Conservation (phyloP, 306 rosid species). For the Gillenia trifoliata region DNA sequence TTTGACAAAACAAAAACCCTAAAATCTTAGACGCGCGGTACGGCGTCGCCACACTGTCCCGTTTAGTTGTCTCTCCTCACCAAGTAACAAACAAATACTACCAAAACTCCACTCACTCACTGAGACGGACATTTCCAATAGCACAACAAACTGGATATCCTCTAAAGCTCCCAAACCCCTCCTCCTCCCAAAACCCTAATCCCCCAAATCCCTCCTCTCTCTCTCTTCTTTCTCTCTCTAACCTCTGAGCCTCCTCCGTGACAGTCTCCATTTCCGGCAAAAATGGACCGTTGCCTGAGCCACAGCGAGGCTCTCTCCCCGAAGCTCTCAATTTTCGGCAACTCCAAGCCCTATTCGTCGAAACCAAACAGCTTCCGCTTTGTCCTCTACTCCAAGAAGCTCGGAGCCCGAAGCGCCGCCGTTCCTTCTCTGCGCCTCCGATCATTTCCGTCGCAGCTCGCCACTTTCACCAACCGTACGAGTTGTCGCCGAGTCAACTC, state of each 20-base stretch:
- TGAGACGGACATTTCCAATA: too few species aligned
- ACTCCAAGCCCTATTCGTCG: conserved; percentile 4
- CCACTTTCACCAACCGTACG: neutral
- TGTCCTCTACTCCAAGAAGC: conserved; percentile 11
- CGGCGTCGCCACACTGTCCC: neutral
- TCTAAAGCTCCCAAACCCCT: neutral
- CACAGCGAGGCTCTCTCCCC: conserved; percentile 25
- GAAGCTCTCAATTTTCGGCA: conserved; percentile 1
- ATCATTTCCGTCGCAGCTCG: conserved; percentile 24
- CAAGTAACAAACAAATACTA: neutral
- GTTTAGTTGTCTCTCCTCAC: neutral
- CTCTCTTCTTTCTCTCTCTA: neutral
- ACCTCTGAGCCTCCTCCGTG: neutral
- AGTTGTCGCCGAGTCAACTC: conserved; percentile 8
- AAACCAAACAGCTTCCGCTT: conserved; percentile 17
- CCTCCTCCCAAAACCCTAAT: neutral
- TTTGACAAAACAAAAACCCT: neutral
- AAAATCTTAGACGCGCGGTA: neutral
- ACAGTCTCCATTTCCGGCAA: neutral
- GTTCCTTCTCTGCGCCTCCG: conserved; percentile 16
- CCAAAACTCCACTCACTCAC: neutral
- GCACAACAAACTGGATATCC: neutral
- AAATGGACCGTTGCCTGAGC: conserved; percentile 34
- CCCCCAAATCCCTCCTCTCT: neutral
- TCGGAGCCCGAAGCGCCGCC: neutral